Evolutionary conservation across 345 rosid species (phyloP).

Genomic region (Acer negundo): DNA sequence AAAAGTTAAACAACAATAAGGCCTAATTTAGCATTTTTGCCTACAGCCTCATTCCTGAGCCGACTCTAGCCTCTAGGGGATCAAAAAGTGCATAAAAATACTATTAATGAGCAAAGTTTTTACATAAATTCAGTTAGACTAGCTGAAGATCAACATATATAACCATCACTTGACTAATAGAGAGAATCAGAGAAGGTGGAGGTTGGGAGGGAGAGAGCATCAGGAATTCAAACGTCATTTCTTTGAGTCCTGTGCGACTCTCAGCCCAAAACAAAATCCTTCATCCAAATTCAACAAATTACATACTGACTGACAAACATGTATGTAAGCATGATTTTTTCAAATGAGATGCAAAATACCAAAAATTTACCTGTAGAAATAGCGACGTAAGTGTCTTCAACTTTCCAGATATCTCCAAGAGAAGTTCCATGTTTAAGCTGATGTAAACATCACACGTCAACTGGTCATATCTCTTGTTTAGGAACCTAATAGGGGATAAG

Average conservation of each 20-base stretch:
- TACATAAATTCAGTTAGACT: not conserved
- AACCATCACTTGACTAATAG: not conserved
- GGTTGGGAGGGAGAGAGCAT: not conserved
- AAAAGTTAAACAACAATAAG: no score
- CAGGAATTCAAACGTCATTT: not conserved
- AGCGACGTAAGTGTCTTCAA: slow-evolving; percentile 34
- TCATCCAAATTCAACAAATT: slow-evolving; percentile 4
- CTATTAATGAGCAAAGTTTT: no score
- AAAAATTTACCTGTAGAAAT: slow-evolving; percentile 44
- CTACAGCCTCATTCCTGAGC: no score
- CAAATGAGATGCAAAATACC: not conserved
- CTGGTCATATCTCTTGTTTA: slow-evolving; percentile 21
- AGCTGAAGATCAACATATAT: not conserved
- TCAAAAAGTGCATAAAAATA: not conserved
- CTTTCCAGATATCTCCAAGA: slow-evolving; percentile 65
- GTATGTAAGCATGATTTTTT: not conserved
- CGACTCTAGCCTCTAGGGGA: not conserved
- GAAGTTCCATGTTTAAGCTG: slow-evolving; percentile 68
- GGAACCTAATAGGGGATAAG: slow-evolving; percentile 12
- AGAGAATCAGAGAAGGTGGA: not conserved
- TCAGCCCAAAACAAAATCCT: not conserved
- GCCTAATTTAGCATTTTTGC: no score
- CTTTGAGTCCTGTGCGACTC: not conserved
- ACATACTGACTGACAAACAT: not conserved
- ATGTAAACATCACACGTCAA: slow-evolving; percentile 27